Evolutionary conservation across 345 rosid species (phyloP), one percentile per base, ranked within the genome.

Genomic region (Punica granatum): DNA sequence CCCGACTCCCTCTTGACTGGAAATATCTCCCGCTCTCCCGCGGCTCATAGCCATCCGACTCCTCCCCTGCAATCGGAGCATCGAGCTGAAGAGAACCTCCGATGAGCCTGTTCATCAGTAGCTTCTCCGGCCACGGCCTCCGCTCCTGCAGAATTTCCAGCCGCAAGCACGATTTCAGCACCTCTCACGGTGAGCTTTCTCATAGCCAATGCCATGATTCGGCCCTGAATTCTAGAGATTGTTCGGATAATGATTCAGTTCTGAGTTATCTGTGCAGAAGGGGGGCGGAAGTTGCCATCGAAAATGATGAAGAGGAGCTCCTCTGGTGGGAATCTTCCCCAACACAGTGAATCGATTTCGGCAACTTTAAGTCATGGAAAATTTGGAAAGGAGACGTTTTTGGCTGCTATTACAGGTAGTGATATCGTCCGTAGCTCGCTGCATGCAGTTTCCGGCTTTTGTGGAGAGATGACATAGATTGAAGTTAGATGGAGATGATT

Each of bases 1-100:
- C 61, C 19, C 4, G 61, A 14, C 61, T n/a, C n/a, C n/a, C n/a
- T n/a, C 14, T 33, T 56, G 33, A 56, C 61, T 3, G 34, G 31
- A 28, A 68, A 42, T 58, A 59, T 68, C 71, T 68, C 71, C 64
- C 65, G 65, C 65, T 31, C 71, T 41, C 71, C 21, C 31, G 61
- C 33, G 13, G 25, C 39, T 7, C 61, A 14, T 26, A 58, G 58
- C 71, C 65, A 7, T 26, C 32, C 71, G 37, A 23, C 56, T 60
- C 64, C 41, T 48, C 19, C 18, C 37, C 2, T 56, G 31, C 2
- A 33, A 16, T 16, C 61, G 61, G 61, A 30, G 61, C 34, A 26
- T 13, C 61, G 33, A n/a, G 26, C 60, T 21, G 59, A 14, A 32
- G 41, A 13, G 35, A 37, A n/a, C 16, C 18, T 26, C 18, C 26